Base-by-base conservation (phyloP, 2,329 filamentous ascomycete species). In the Hymenoscyphus salicellus region DNA sequence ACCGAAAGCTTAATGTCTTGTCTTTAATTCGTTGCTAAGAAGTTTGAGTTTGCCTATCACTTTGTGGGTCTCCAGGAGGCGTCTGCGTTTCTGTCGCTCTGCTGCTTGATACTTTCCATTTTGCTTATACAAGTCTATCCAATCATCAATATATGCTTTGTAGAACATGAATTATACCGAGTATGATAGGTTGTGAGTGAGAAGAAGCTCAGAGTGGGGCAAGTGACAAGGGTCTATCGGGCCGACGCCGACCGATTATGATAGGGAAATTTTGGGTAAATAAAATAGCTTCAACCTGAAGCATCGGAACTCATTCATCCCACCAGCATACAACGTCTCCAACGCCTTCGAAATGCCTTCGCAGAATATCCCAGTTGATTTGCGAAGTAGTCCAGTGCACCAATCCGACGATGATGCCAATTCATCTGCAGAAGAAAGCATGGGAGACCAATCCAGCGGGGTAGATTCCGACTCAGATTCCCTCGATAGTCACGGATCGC, bases 401-500 rank as follows among this genome's bases (percentile, higher is more conserved):
- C 43, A 38, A 14, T 56, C 33, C 6, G 33, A 62, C 8, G 23
- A 62, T 33, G 61, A 62, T 17, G 23, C 26, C 7, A 49, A 49
- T 49, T 49, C 20, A 20, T 49, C 46, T 4, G 46, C 46, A 23
- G 46, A 49, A 49, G 20, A 26, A 49, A 49, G 46, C 6, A 20
- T 8, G 20, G 46, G 10, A 14, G 46, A 23, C 26, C 46, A 49
- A 23, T 49, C n/a, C n/a, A 49, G 46, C n/a, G 46, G 46, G 46
- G 46, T 49, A 49, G 46, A 49, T 49, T 49, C n/a, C 6, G 67
- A 68, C n/a, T 69, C 69, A 10, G 71, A 76, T 68, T 72, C 71
- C 58, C 71, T 75, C 58, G 75, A 75, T 60, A 74, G 68, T 62
- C 64, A 66, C 23, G 65, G 61, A 23, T 72, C 75, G 11, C 69